Evolutionary conservation across 2,329 filamentous ascomycete genomes (phyloP), one percentile per base, ranked within the genome.

Genomic region (Fusarium bulbicola): DNA sequence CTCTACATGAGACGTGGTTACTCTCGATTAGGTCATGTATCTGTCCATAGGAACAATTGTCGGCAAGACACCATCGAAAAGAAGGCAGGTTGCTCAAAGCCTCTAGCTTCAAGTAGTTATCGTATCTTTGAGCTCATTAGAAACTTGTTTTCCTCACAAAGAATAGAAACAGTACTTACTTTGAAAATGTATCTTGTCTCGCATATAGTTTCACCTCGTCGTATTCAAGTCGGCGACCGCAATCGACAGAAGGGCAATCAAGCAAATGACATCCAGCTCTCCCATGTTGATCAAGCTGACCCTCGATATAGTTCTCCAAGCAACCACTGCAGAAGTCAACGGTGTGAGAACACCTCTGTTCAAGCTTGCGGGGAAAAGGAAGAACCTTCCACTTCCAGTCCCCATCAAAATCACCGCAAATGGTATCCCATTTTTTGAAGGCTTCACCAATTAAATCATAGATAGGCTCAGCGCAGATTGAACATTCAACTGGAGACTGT

Each of bases 41-140:
- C 32, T 59, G 57, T 4, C 57, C 57, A n/a, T 32, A 32, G 5
- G 43, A 59, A 21, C 57, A 59, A 7, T 34, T 52, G 5, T 39
- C 43, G 5, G 34, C 34, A 30, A 59, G 36, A 40, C 57, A 59
- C 57, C 57, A 59, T n/a, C 57, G 34, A 32, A 59, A 59, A 12
- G 43, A 40, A 14, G 43, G 36, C 6, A 59, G 16, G 7, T 34
- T 39, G 26, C 36, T 40, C 13, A 59, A 34, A 1, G 57, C 45
- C 6, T 59, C 28, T 6, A 59, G n/a, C 30, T 26, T 59, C 26
- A 59, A 32, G 16, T 59, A 52, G 7, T 52, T 13, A 21, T 59
- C 57, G 21, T 52, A 50, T n/a, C 56, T 59, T 21, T 8, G 0
- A 3, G 5, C 9, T 0, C 7, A 0, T 54, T 40, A 54, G 5